Evolutionary conservation across 1,284 basidiomycete genomes (phyloP), one percentile per base, ranked within the genome.

Genomic region (Puccinia horiana): DNA sequence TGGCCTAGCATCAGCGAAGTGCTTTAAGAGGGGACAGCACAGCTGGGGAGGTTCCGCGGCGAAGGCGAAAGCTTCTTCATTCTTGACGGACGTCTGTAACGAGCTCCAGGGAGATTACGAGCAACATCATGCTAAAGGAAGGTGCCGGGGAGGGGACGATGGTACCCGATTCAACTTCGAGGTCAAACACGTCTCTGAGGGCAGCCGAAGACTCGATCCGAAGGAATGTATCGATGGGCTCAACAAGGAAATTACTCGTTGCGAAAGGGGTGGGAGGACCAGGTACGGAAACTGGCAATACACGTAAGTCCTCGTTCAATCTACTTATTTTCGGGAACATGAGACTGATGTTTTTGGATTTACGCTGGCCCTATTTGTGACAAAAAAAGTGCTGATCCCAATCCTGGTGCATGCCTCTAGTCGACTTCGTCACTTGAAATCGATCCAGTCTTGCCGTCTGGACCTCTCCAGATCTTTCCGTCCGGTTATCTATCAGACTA

Each of bases 171-270:
- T 40, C 44, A 70, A 70, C 44, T 70, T 70, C 26, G 11, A 6
- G 5, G 18, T 70, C 44, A 8, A 16, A 20, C 67, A 70, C 40
- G 29, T n/a, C 26, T 42, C 37, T 20, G 44, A n/a, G 8, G 67
- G 67, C 12, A 6, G 4, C 20, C 20, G 67, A 4, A 26, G n/a
- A 6, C 12, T 70, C 37, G 35, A n/a, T 20, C 8, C 9, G 26
- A 2, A 70, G 18, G 67, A 70, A 40, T 70, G 67, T 20, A 70
- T 70, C 40, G 23, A 70, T 42, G 67, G 67, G 2, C 37, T 70
- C 23, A 70, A 70, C 44, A 70, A 70, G 26, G 67, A 70, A 40
- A 70, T 70, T 20, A 70, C 35, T 12, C 8, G 35, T 20, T 70
- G 67, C 26, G 11, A 37, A 6, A 18, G 26, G 11, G 67, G 67